Percentiles rank a stretch among this genome's conserved stretches.
These are phyloP conservation scores for Hsuehochloa calcarea DNA, from an alignment of 176 grass and related monocot genomes.

Conservation along the genomic window DNA sequence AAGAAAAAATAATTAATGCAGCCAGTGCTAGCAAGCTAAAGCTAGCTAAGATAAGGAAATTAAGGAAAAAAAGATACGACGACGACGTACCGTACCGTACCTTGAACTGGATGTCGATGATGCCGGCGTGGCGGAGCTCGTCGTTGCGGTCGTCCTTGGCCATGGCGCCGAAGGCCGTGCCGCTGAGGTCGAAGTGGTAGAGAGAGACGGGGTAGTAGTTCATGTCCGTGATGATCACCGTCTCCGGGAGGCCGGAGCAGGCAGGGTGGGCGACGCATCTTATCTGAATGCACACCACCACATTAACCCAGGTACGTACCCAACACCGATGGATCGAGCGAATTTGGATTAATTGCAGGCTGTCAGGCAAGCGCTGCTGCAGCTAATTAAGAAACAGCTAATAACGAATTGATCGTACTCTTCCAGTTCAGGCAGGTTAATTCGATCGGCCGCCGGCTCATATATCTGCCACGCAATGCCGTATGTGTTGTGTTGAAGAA, in stretches of 20 bases:
- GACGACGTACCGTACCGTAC: slow-evolving; percentile 17
- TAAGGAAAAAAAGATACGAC: neutral
- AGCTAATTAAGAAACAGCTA: too few species aligned
- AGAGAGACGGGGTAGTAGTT: slow-evolving; percentile 62
- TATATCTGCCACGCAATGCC: too few species aligned
- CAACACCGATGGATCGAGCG: neutral
- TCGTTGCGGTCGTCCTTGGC: slow-evolving; percentile 43
- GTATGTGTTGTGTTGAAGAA: too few species aligned
- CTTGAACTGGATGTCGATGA: slow-evolving; percentile 58
- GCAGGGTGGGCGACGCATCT: slow-evolving; percentile 42
- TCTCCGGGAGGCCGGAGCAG: slow-evolving; percentile 53
- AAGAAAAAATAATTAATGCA: too few species aligned
- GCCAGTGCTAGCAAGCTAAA: too few species aligned
- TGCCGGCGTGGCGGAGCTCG: slow-evolving; percentile 52
- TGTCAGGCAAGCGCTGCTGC: too few species aligned
- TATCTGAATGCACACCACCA: slow-evolving; percentile 23
- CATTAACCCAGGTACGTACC: too few species aligned
- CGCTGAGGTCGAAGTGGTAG: slow-evolving; percentile 71
- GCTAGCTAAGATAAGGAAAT: neutral
- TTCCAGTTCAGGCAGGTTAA: too few species aligned
- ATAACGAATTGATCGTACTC: too few species aligned
- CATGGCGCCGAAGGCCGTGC: slow-evolving; percentile 60
- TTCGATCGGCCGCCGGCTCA: too few species aligned
- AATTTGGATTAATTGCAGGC: neutral
- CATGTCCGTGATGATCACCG: slow-evolving; percentile 66